Base-by-base conservation (phyloP, 257 asterid species). In the Vinca minor region DNA sequence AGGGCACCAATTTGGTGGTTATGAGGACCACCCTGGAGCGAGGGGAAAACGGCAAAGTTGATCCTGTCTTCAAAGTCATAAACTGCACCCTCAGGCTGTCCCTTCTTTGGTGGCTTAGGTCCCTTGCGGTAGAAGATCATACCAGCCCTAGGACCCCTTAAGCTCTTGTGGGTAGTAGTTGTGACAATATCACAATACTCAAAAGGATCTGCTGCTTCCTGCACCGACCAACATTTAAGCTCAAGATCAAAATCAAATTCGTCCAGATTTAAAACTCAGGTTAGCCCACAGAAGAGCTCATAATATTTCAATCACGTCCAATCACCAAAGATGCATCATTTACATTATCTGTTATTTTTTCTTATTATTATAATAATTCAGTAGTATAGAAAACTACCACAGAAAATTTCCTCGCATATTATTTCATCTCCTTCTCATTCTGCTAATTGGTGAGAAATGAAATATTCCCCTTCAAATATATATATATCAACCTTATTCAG, bases 11-110 rank as follows among this genome's bases (percentile, higher is more conserved):
- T 91, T 69, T 91, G 98, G 80, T 91, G 98, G 75, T 91, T 91
- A 87, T 91, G 98, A 15, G 96, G 96, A 56, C 98, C 96, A 13
- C 98, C 98, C 83, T 91, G 98, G 55, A 91, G 92, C 29, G 98
- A 79, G 6, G 97, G 97, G 84, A 90, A 90, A 70, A 87, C 97
- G 1, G 97, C 90, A 76, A 91, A 91, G 77, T 91, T 91, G 74
- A 91, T n/a, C n/a, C n/a, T n/a, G n/a, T n/a, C n/a, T n/a, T n/a
- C n/a, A n/a, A n/a, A n/a, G n/a, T n/a, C n/a, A n/a, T n/a, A n/a
- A n/a, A n/a, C n/a, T n/a, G n/a, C n/a, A n/a, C n/a, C n/a, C n/a
- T n/a, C n/a, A n/a, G n/a, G n/a, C n/a, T n/a, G n/a, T n/a, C n/a
- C n/a, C n/a, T n/a, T n/a, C n/a, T n/a, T n/a, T n/a, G n/a, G n/a